phyloP scores from a whole-genome alignment of 768 basidiomycete genomes.

The Daedaleopsis nitida region DNA sequence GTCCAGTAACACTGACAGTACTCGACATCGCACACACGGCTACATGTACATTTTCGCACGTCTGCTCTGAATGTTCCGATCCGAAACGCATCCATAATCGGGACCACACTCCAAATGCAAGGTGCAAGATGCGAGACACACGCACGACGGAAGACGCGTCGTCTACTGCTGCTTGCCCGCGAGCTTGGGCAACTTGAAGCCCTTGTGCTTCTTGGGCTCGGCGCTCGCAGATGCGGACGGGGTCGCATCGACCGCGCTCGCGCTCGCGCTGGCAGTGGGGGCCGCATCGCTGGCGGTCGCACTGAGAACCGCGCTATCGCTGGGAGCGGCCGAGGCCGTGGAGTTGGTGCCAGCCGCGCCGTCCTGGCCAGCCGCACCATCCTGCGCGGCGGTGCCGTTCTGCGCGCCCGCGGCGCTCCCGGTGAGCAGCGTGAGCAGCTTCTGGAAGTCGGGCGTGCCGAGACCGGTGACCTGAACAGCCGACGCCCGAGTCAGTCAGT shows the following conservation, averaged over 20 bases:
- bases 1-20: background rate
- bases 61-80: too few relatives aligned
- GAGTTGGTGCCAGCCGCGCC: slow-evolving; percentile 1
- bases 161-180: background rate
- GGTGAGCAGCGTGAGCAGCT: slow-evolving; percentile 19
- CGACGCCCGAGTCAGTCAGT: background rate
- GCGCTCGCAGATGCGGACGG: too few relatives aligned
- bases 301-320: background rate
- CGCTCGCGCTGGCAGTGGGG: background rate
- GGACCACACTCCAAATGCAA: background rate
- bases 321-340: background rate
- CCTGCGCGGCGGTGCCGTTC: background rate
- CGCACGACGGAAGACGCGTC: background rate
- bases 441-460: slow-evolving; percentile 63
- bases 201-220: too few relatives aligned
- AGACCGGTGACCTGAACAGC: slow-evolving; percentile 55
- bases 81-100: too few relatives aligned
- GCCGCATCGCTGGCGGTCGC: background rate
- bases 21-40: too few relatives aligned
- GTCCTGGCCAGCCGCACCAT: background rate
- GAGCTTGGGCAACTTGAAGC: too few relatives aligned
- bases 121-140: background rate
- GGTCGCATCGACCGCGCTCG: too few relatives aligned
- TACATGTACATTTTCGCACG: too few relatives aligned
- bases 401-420: slow-evolving; percentile 5